A percentile compares a stretch with the other conserved stretches of the same genome.
Conservation (phyloP, 2,329 filamentous ascomycete genomes). For the Knufia petricola region DNA sequence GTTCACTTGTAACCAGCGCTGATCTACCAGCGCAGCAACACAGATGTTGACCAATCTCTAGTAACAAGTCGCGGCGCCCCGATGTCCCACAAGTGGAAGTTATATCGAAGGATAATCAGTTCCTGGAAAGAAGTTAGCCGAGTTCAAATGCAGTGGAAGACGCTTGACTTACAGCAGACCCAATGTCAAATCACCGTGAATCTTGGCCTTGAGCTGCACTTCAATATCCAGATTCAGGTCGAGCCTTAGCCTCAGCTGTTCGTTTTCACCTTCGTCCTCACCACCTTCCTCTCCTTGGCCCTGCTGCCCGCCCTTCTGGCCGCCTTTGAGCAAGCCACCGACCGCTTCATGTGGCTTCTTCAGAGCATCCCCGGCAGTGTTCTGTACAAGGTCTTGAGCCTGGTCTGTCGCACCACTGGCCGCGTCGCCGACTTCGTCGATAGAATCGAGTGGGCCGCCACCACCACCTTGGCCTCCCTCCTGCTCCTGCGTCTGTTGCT, state of each 20-base stretch:
- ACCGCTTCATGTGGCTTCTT: slow-evolving; percentile 35
- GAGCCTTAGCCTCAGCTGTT: slow-evolving; percentile 45
- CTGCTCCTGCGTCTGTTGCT: slow-evolving; percentile 31
- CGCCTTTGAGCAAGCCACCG: slow-evolving; percentile 25
- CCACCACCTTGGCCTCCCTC: slow-evolving; percentile 28
- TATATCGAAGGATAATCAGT: too few species aligned
- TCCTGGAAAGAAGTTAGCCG: too few species aligned
- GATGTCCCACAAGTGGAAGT: too few species aligned
- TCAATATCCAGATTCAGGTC: slow-evolving; percentile 56
- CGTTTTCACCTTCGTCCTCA: slow-evolving; percentile 15
- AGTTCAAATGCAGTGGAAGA: background rate
- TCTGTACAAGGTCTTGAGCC: slow-evolving; percentile 47
- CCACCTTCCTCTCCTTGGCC: slow-evolving; percentile 13
- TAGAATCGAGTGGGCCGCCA: slow-evolving; percentile 39
- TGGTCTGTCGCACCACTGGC: slow-evolving; percentile 31
- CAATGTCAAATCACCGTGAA: slow-evolving; percentile 54
- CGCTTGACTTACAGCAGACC: slow-evolving; percentile 35
- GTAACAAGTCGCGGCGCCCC: too few species aligned
- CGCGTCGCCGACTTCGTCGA: slow-evolving; percentile 48
- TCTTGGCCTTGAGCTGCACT: slow-evolving; percentile 55
- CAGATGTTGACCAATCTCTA: too few species aligned
- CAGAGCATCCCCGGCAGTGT: slow-evolving; percentile 41
- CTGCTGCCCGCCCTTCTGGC: slow-evolving; percentile 48
- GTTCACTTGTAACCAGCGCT: too few species aligned
- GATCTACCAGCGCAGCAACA: too few species aligned